phyloP scores from a whole-genome alignment of 2,329 filamentous ascomycete species.

The Fusarium sp. region DNA sequence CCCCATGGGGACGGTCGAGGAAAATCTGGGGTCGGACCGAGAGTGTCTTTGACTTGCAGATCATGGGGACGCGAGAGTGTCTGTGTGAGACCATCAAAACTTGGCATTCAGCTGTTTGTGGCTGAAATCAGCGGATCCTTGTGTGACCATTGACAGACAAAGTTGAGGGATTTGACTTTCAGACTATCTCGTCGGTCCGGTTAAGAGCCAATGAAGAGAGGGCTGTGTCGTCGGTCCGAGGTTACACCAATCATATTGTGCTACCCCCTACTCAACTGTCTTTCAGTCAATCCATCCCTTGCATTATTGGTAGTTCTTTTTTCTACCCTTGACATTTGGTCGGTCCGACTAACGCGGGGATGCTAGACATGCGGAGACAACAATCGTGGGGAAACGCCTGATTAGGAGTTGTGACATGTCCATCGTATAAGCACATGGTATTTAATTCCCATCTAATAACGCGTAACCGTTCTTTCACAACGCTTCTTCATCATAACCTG shows the following conservation, averaged over 20 bases:
- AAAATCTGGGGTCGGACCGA: constrained; percentile 36
- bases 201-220: constrained; percentile 5
- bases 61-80: not conserved
- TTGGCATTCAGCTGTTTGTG: constrained; percentile 3
- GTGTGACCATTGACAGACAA: not conserved
- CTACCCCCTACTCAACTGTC: too few relatives aligned
- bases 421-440: not conserved
- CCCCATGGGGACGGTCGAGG: constrained; percentile 24
- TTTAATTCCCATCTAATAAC: not conserved
- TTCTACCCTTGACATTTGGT: not conserved
- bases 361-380: not conserved
- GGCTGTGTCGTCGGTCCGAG: constrained; percentile 32
- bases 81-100: not conserved
- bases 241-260: not conserved
- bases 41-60: not conserved
- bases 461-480: not conserved
- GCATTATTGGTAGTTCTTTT: not conserved
- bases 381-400: constrained; percentile 9
- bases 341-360: constrained; percentile 33
- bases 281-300: not conserved
- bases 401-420: not conserved
- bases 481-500: too few relatives aligned
- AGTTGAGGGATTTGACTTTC: not conserved
- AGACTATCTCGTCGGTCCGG: constrained; percentile 30
- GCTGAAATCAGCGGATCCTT: constrained; percentile 1